A percentile compares a stretch with the other conserved stretches of the same genome.
phyloP scores from a whole-genome alignment of 164 flowering plant genomes.

The Chimonanthus salicifolius region DNA sequence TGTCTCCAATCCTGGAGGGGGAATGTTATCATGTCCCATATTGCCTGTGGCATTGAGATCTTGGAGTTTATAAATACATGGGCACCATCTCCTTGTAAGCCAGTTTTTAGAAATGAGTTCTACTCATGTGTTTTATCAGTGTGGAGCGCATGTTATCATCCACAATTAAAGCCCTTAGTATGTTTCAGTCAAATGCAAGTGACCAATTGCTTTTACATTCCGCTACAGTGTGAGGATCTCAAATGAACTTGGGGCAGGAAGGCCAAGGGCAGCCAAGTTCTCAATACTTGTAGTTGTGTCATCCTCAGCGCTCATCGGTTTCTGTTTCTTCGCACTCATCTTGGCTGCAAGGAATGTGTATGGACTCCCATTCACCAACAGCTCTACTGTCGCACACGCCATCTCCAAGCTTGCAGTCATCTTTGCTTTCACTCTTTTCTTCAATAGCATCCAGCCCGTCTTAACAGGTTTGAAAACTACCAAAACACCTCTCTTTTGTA shows the following conservation, averaged over 20 bases:
- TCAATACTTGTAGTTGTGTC: slow-evolving; percentile 24
- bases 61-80: too few species aligned
- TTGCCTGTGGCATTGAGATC: too few species aligned
- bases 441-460: slow-evolving; percentile 35
- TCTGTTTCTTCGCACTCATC: slow-evolving; percentile 21
- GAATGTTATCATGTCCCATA: too few species aligned
- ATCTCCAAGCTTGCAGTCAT: slow-evolving; percentile 25
- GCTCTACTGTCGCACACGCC: slow-evolving; percentile 13
- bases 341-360: slow-evolving; percentile 23
- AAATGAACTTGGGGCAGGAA: slow-evolving; percentile 38
- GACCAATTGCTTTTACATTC: not conserved
- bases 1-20: too few species aligned
- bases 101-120: too few species aligned
- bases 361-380: slow-evolving; percentile 24
- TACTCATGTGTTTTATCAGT: too few species aligned
- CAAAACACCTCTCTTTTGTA: not conserved
- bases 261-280: slow-evolving; percentile 37
- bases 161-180: too few species aligned
- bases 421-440: slow-evolving; percentile 26
- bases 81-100: too few species aligned
- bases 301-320: slow-evolving; percentile 20
- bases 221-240: slow-evolving; percentile 28
- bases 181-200: too few species aligned
- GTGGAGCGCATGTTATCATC: not conserved
- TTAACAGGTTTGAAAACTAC: slow-evolving; percentile 19